Evolutionary conservation across 2,329 filamentous ascomycete species (phyloP), one percentile per base, ranked within the genome.

Genomic region (Epichloe sylvatica): DNA sequence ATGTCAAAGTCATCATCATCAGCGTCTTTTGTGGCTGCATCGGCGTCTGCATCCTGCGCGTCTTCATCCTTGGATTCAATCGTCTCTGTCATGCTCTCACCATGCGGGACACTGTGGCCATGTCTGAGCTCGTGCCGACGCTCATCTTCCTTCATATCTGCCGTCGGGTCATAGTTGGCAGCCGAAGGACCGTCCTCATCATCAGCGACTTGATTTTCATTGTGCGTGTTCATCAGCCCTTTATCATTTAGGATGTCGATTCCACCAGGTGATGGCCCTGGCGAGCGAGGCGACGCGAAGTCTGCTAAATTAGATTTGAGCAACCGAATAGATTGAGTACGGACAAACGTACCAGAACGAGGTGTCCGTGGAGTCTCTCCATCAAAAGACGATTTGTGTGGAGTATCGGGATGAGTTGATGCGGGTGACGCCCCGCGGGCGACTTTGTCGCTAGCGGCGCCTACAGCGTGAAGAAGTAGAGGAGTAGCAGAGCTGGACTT

Each of bases 101-200:
- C 72, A 52, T 76, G 72, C 46, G 75, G 62, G n/a, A 68, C 67
- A 35, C 70, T 72, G 50, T 78, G 76, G 47, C 75, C 74, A 52
- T 80, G 74, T 52, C 81, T 77, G 57, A 80, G 73, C 55, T 82
- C 81, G 59, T 86, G 80, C 50, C 83, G 80, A 52, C 80, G 74
- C 59, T 81, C 80, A 57, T 95, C 89, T 64, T 94, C 86, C 63
- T 84, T 75, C 85, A 91, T 92, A 62, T 96, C 90, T 56, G 82
- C 74, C 1, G 83, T 92, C 1, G 90, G 90, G 61, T 95, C 87
- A 63, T 95, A 95, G 64, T 95, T 87, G 52, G 88, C 89, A 43
- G 90, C 90, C n/a, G 89, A 95, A 5, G 86, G 85, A 6, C 84
- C 87, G 59, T 92, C 84, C 54, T 79, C 76, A 2, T 73, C 70